Conservation (phyloP, 208 protist genomes). For the Acanthamoeba culbertsoni region DNA sequence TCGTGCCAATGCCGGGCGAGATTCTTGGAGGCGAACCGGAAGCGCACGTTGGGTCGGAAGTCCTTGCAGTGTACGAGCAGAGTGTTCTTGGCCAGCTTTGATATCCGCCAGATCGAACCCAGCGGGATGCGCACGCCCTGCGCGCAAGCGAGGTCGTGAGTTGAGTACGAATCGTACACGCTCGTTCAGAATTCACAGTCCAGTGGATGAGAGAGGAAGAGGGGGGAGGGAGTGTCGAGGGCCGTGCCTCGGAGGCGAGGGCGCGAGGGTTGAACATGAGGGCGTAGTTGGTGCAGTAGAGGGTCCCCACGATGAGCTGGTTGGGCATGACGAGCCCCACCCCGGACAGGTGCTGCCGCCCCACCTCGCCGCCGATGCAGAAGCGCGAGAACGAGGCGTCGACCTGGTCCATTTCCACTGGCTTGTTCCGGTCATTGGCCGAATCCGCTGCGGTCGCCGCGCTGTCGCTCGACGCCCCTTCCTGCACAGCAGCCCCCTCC, state of each 20-base stretch:
- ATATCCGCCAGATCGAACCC: neutral
- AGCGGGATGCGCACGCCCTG: neutral
- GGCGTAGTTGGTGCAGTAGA: constrained; percentile 20
- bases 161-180: too few species aligned
- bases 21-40: neutral
- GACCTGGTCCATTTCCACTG: neutral
- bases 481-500: too few species aligned
- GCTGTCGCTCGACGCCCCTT: neutral
- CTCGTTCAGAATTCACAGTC: too few species aligned
- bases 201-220: too few species aligned
- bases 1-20: constrained; percentile 2
- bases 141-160: neutral
- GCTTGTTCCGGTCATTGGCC: neutral
- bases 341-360: neutral
- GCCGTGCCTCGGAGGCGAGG: neutral
- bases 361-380: neutral
- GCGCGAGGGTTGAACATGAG: neutral
- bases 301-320: neutral
- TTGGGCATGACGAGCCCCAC: constrained; percentile 11
- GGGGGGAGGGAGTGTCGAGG: neutral
- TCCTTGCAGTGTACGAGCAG: constrained; percentile 28
- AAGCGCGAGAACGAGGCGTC: neutral
- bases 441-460: neutral
- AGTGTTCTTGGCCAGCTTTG: neutral
- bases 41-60: neutral